phyloP scores from a whole-genome alignment of 805 yeast species.

The Candida railenensis region DNA sequence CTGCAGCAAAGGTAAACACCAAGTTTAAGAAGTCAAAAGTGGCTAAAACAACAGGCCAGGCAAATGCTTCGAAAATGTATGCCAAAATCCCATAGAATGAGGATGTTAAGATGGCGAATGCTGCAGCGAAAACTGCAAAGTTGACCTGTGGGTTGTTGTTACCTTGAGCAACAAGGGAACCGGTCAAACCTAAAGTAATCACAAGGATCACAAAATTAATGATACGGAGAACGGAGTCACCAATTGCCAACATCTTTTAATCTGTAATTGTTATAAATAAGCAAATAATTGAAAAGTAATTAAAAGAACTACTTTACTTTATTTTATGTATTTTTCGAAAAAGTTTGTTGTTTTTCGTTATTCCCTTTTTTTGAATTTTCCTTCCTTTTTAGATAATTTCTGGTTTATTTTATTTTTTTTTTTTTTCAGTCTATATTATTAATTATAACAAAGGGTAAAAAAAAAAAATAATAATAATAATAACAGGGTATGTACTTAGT shows the following conservation, averaged over 20 bases:
- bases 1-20: conserved; percentile 92
- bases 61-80: conserved; percentile 71
- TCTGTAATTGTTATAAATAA: background rate
- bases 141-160: conserved; percentile 73
- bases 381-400: background rate
- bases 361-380: background rate
- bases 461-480: too few relatives aligned
- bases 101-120: conserved; percentile 80
- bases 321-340: background rate
- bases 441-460: too few relatives aligned
- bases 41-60: conserved; percentile 82
- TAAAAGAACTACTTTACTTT: background rate
- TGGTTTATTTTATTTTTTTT: background rate
- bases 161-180: conserved; percentile 70
- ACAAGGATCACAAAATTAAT: conserved; percentile 74
- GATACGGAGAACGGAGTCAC: conserved; percentile 74
- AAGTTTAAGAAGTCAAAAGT: conserved; percentile 81
- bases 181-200: conserved; percentile 82
- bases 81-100: conserved; percentile 79
- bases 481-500: too few relatives aligned
- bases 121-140: conserved; percentile 83
- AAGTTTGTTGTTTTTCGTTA: conserved; percentile 1
- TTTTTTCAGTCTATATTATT: background rate
- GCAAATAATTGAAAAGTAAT: conserved; percentile 1
- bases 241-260: conserved; percentile 57